A percentile compares a stretch with the other conserved stretches of the same genome.
Evolutionary conservation across 441 rosid genomes (phyloP).

Genomic region (Croton laevigatus): DNA sequence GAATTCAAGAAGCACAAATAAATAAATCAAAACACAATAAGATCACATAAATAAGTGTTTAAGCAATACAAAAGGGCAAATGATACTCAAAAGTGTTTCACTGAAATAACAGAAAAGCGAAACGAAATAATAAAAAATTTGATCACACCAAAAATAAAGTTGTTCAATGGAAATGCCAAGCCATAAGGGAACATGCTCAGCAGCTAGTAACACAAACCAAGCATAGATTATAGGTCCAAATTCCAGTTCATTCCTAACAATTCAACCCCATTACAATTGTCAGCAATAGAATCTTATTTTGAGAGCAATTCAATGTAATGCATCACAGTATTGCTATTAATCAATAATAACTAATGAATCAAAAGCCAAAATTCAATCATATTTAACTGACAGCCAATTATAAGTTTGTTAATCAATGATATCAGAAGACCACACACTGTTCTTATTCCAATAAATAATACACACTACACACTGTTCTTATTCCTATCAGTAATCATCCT

Average conservation of each 20-base stretch:
- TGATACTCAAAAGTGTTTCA: background rate
- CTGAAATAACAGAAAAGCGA: background rate
- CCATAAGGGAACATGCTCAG: background rate
- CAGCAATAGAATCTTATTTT: background rate
- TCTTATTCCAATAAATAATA: background rate
- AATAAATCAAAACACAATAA: background rate
- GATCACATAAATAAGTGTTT: background rate
- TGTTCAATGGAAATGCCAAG: background rate
- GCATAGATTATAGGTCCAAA: background rate
- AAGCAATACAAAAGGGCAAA: background rate
- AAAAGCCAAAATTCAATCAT: background rate
- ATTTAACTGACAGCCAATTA: background rate
- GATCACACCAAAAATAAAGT: background rate
- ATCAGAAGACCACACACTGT: background rate
- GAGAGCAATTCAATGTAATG: background rate
- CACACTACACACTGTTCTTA: background rate
- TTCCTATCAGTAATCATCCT: background rate
- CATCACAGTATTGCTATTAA: no score
- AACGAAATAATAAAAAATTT: background rate
- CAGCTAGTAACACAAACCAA: background rate
- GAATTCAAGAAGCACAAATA: background rate
- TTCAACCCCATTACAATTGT: background rate
- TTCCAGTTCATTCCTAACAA: background rate
- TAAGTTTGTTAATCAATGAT: background rate
- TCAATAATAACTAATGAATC: background rate